These are phyloP conservation scores for Epichloe gansuensis DNA, from an alignment of 2,329 filamentous ascomycete species.

Conservation along the genomic window DNA sequence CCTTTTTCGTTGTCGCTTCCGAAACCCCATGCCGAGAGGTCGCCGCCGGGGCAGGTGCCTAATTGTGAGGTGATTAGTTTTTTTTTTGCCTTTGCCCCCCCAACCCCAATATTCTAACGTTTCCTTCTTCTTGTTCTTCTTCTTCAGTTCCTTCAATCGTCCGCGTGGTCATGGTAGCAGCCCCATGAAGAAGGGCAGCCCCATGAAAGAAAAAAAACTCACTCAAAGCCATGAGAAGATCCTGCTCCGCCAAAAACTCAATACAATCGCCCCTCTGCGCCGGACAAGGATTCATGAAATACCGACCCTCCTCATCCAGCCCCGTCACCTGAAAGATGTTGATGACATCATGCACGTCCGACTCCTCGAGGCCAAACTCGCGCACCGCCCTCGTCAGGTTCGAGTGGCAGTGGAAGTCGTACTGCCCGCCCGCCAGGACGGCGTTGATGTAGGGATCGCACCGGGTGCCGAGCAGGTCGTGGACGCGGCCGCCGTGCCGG, in stretches of 20 bases:
- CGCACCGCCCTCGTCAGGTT: constrained; percentile 64
- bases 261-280: constrained; percentile 45
- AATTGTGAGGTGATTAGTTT: background rate
- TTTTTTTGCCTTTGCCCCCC: no score
- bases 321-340: constrained; percentile 82
- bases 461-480: constrained; percentile 70
- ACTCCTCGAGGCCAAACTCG: constrained; percentile 54
- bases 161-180: no score
- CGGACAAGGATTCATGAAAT: constrained; percentile 59
- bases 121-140: background rate
- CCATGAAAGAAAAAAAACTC: constrained; percentile 10
- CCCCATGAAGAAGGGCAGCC: background rate
- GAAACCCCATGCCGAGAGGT: constrained; percentile 73
- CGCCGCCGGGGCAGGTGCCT: constrained; percentile 67
- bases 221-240: constrained; percentile 51
- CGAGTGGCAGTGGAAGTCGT: constrained; percentile 75
- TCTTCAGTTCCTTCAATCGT: background rate
- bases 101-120: background rate
- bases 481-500: constrained; percentile 52
- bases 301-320: constrained; percentile 55
- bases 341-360: constrained; percentile 71
- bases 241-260: constrained; percentile 70
- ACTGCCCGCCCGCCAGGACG: constrained; percentile 55
- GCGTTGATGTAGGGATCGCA: constrained; percentile 78
- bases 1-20: constrained; percentile 52